Conservation (phyloP, 257 asterid species). For the Solanum commersonii region DNA sequence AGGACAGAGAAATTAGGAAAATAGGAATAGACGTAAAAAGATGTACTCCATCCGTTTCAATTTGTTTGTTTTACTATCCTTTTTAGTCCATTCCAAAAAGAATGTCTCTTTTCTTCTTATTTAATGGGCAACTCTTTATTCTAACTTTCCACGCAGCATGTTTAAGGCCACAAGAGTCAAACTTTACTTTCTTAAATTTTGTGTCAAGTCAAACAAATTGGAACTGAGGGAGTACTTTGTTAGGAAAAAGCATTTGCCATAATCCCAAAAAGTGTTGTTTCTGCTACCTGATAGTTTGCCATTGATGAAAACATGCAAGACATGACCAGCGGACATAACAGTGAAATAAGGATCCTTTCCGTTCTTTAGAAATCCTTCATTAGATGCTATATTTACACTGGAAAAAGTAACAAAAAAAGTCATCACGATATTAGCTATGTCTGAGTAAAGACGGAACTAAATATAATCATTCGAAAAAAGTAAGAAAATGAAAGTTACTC, state of each 20-base stretch:
- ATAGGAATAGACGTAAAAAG: neutral
- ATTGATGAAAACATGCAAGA: conserved; percentile 70
- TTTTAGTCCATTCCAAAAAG: neutral
- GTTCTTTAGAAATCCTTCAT: conserved; percentile 55
- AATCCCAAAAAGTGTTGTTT: neutral
- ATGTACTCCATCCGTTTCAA: neutral
- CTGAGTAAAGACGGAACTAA: neutral
- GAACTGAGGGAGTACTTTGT: neutral
- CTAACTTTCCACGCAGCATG: neutral
- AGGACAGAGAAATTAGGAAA: neutral
- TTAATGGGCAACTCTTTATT: neutral
- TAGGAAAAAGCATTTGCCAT: neutral
- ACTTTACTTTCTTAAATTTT: too few relatives aligned
- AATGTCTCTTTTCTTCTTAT: neutral
- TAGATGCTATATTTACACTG: conserved; percentile 62
- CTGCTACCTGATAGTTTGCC: conserved; percentile 58
- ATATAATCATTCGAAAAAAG: neutral
- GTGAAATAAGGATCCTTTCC: conserved; percentile 52
- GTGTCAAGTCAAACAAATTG: neutral
- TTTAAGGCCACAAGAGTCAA: neutral
- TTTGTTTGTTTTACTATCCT: neutral
- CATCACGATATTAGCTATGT: neutral
- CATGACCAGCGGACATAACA: conserved; percentile 86
- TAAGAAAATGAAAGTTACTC: conserved; percentile 18
- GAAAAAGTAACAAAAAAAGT: neutral